Evolutionary conservation across 2,329 filamentous ascomycete species (phyloP), one percentile per base, ranked within the genome.

Genomic region (Fusarium bulbicola): DNA sequence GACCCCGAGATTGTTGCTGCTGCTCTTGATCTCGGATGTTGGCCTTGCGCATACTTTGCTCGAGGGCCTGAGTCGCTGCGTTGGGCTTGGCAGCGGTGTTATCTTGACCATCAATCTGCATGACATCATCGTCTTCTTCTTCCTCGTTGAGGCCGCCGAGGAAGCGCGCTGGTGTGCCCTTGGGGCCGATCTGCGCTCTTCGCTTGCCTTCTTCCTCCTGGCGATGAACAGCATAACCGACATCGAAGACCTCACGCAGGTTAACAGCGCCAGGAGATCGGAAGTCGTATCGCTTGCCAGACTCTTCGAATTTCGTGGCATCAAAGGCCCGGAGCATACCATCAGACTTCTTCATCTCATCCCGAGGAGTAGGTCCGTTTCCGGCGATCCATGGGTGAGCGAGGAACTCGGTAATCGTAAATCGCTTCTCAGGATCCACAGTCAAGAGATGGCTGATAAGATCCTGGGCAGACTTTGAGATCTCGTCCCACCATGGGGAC

Each of bases 401-500:
- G 66, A 99, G 86, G 84, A 99, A 99, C 79, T 98, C 92, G 67
- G 89, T 91, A 80, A 99, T 99, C 6, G 94, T 95, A 83, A 94
- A 99, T 24, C 96, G 92, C 86, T 97, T 95, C 69, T 97, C 94
- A 0, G 96, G 96, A 75, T 99, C 95, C 68, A 99, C 96, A 1
- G 94, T 97, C 70, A 99, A 85, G 1, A 99, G 89, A 81, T 99
- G 96, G 9, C 93, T 94, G 65, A 99, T 95, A 15, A 99, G 86
- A 78, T 99, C 95, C 81, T 98, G 94, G 1, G 96, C 96, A 7
- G 94, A 92, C 81, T 96, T 95, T 68, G 95, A 98, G 70, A 99
- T 98, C 66, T 98, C 95, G 76, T 99, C 96, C 96, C 96, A 99
- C 96, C 96, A 99, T 0, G 96, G 96, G 6, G 95, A 98, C 47